Conservation (phyloP, 495 filamentous ascomycete genomes). For the Thermochaetoides thermophila region DNA sequence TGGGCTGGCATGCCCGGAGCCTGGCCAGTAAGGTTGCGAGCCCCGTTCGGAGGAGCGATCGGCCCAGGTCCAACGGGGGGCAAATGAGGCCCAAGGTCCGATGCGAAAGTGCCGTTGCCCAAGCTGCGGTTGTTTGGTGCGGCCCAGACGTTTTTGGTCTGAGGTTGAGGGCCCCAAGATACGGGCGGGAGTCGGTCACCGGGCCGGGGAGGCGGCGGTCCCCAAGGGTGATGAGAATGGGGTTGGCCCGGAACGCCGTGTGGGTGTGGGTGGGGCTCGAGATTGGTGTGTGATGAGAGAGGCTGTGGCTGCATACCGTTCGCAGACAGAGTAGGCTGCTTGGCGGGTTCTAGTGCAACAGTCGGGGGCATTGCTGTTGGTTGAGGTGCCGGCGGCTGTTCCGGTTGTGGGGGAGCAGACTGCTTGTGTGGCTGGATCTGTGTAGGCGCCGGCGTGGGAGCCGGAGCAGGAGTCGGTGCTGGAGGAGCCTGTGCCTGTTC, state of each 20-base stretch:
- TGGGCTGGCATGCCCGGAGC: slow-evolving; percentile 1
- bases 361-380: slow-evolving; percentile 4
- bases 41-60: slow-evolving; percentile 21
- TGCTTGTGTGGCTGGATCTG: too few species aligned
- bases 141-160: slow-evolving; percentile 56
- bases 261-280: slow-evolving; percentile 9
- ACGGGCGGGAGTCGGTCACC: slow-evolving; percentile 23
- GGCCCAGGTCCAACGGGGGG: slow-evolving; percentile 27
- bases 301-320: slow-evolving; percentile 7
- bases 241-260: slow-evolving; percentile 7
- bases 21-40: slow-evolving; percentile 1
- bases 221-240: slow-evolving; percentile 14
- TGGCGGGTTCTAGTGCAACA: slow-evolving; percentile 1
- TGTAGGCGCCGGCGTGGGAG: too few species aligned
- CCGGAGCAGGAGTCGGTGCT: too few species aligned
- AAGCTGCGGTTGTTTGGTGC: slow-evolving; percentile 54
- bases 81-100: slow-evolving; percentile 34
- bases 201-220: slow-evolving; percentile 10
- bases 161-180: slow-evolving; percentile 19
- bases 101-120: slow-evolving; percentile 68
- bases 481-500: too few species aligned
- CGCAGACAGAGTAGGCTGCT: slow-evolving; percentile 5
- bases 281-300: slow-evolving; percentile 5
- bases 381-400: too few species aligned
- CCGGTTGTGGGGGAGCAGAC: too few species aligned